These are phyloP conservation scores for Xylaria multiplex DNA, from an alignment of 2,329 filamentous ascomycete genomes.

Conservation along the genomic window DNA sequence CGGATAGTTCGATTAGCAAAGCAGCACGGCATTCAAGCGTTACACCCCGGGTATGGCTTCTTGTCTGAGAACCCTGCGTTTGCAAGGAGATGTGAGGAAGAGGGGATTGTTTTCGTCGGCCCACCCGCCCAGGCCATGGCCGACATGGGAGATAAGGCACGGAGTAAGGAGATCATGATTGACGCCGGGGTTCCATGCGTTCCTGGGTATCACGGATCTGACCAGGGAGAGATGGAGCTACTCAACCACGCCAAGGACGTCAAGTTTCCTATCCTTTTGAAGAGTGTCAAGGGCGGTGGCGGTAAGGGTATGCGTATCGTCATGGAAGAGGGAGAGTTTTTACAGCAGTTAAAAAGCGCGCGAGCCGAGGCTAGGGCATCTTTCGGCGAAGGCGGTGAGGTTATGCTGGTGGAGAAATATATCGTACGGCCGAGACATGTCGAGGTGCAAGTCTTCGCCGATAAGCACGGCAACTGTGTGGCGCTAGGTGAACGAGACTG, in stretches of 20 bases:
- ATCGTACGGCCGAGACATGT: conserved; percentile 83
- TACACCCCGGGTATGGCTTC: conserved; percentile 97
- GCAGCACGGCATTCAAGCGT: conserved; percentile 84
- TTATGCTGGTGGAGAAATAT: conserved; percentile 86
- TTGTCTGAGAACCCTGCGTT: conserved; percentile 94
- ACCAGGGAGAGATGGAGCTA: conserved; percentile 74
- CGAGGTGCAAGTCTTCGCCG: conserved; percentile 91
- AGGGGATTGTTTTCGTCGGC: conserved; percentile 93
- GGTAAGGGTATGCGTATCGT: conserved; percentile 89
- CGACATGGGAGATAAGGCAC: conserved; percentile 75
- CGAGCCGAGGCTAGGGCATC: conserved; percentile 79
- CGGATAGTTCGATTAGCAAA: conserved; percentile 90
- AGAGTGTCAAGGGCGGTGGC: conserved; percentile 82
- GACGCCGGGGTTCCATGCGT: conserved; percentile 95
- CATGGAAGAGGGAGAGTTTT: conserved; percentile 72
- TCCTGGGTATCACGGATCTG: conserved; percentile 89
- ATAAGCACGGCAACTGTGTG: conserved; percentile 80
- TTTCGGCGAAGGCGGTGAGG: conserved; percentile 82
- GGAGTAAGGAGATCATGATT: conserved; percentile 94
- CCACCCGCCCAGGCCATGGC: conserved; percentile 83
- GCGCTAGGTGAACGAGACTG: conserved; percentile 91
- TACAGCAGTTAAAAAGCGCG: conserved; percentile 75
- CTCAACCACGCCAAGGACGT: conserved; percentile 76
- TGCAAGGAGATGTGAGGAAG: conserved; percentile 86
- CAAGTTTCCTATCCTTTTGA: conserved; percentile 76